These are phyloP conservation scores for Lathyrus sativus DNA, from an alignment of 306 rosid genomes.

Conservation along the genomic window DNA sequence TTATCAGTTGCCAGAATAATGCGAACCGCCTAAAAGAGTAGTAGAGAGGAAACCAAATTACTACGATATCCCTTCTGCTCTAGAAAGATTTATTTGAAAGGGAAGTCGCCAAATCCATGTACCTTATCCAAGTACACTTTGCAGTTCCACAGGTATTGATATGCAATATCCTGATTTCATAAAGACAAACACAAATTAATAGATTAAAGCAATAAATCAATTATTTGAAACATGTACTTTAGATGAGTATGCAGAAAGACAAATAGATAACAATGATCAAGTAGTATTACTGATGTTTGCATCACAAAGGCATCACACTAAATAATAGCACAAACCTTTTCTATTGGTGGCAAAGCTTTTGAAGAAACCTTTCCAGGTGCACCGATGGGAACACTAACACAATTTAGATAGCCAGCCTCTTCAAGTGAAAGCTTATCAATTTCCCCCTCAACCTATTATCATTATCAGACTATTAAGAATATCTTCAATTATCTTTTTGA, in stretches of 20 bases:
- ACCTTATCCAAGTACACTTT: conserved; percentile 79
- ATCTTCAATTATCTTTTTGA: background rate
- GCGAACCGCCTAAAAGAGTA: conserved; percentile 41
- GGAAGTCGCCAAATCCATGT: conserved; percentile 23
- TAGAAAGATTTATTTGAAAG: conserved; percentile 31
- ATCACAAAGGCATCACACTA: background rate
- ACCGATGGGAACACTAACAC: conserved; percentile 91
- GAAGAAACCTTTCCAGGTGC: conserved; percentile 74
- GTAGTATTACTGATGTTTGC: background rate
- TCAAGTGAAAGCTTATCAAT: conserved; percentile 90
- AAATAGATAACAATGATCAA: background rate
- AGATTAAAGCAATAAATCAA: conserved; percentile 27
- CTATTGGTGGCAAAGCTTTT: conserved; percentile 62
- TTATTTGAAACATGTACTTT: conserved; percentile 12
- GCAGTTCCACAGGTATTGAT: conserved; percentile 75
- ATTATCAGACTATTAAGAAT: conserved; percentile 33
- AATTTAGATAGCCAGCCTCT: conserved; percentile 87
- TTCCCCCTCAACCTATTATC: conserved; percentile 87
- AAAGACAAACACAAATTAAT: conserved; percentile 36
- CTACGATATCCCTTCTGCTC: background rate
- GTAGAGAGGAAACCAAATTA: conserved; percentile 27
- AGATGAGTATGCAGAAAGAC: conserved; percentile 6
- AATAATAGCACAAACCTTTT: conserved; percentile 55
- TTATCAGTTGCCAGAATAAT: conserved; percentile 55
- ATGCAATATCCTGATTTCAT: conserved; percentile 71